A percentile compares a stretch with the other conserved stretches of the same genome.
phyloP scores from a whole-genome alignment of 495 filamentous ascomycete genomes.

The Gamarada debralockiae region DNA sequence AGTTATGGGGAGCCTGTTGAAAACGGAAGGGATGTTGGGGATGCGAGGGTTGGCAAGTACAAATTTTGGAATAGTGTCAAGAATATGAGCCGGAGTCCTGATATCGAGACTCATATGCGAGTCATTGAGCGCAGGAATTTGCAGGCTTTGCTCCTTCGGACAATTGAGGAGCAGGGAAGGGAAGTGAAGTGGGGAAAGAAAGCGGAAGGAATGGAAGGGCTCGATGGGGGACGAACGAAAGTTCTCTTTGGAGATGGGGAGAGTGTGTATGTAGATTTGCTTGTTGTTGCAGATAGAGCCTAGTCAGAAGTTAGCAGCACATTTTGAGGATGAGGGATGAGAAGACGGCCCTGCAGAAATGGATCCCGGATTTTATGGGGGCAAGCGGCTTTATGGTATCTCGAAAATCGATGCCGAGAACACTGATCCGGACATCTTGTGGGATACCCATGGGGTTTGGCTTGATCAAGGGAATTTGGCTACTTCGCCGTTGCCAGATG shows the following conservation, averaged over 20 bases:
- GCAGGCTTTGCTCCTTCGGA: constrained; percentile 1
- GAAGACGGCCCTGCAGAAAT: constrained; percentile 18
- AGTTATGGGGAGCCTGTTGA: too few relatives aligned
- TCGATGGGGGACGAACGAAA: constrained; percentile 7
- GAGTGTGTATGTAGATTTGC: constrained; percentile 43
- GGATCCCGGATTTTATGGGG: constrained; percentile 22
- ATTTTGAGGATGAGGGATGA: constrained; percentile 34
- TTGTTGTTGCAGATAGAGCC: constrained; percentile 57
- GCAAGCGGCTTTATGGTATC: constrained; percentile 22
- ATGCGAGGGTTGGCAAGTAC: neutral
- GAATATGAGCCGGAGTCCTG: constrained; percentile 3
- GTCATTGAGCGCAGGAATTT: constrained; percentile 8
- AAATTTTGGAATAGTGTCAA: constrained; percentile 1
- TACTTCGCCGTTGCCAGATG: constrained; percentile 24
- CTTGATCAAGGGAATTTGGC: constrained; percentile 19
- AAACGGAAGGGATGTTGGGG: too few relatives aligned
- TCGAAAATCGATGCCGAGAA: constrained; percentile 6
- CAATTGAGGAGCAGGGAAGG: neutral
- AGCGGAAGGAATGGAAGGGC: neutral
- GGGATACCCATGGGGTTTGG: constrained; percentile 18
- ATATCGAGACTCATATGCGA: constrained; percentile 2
- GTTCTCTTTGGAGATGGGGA: constrained; percentile 30
- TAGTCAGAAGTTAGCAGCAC: constrained; percentile 42
- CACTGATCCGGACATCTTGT: too few relatives aligned
- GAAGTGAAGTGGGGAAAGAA: constrained; percentile 8